These are phyloP conservation scores for Hyphopichia khmerensis DNA, from an alignment of 1,139 yeast genomes.

Conservation along the genomic window DNA sequence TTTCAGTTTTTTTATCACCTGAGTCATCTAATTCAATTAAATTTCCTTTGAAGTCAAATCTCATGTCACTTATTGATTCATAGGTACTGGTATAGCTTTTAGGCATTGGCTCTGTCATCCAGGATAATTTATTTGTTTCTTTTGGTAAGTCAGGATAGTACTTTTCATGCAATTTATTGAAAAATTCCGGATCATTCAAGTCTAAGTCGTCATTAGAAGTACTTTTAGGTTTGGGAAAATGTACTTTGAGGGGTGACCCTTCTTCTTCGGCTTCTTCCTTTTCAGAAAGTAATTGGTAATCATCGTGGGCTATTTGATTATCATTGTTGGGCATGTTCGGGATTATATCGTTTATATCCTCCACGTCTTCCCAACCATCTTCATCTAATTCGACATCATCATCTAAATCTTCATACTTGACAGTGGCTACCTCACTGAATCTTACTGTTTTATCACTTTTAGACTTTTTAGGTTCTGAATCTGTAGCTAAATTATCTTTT, in stretches of 20 bases:
- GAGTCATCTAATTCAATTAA: slow-evolving; percentile 54
- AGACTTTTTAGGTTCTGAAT: slow-evolving; percentile 1
- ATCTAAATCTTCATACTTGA: slow-evolving; percentile 36
- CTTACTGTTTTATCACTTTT: slow-evolving; percentile 31
- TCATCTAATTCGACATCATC: slow-evolving; percentile 29
- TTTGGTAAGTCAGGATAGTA: slow-evolving; percentile 87
- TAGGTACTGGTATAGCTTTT: slow-evolving; percentile 45
- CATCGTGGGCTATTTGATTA: slow-evolving; percentile 38
- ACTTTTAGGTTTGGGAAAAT: slow-evolving; percentile 57
- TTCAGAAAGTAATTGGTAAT: slow-evolving; percentile 40
- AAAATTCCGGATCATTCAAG: slow-evolving; percentile 72
- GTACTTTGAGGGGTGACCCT: slow-evolving; percentile 37
- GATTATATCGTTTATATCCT: slow-evolving; percentile 32
- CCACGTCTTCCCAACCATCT: slow-evolving; percentile 44
- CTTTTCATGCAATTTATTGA: slow-evolving; percentile 75
- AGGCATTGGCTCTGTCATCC: slow-evolving; percentile 79
- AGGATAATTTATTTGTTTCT: slow-evolving; percentile 78
- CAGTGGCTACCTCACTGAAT: slow-evolving; percentile 41
- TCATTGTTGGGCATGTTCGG: slow-evolving; percentile 15
- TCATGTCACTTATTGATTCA: slow-evolving; percentile 63
- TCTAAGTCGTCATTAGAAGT: slow-evolving; percentile 44
- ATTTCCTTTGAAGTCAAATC: slow-evolving; percentile 88
- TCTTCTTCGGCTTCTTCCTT: slow-evolving; percentile 33
- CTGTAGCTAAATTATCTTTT: slow-evolving; percentile 4
- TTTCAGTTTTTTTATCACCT: slow-evolving; percentile 29